These are phyloP conservation scores for Staphylotrichum tortipilum DNA, from an alignment of 495 filamentous ascomycete genomes.

Conservation along the genomic window DNA sequence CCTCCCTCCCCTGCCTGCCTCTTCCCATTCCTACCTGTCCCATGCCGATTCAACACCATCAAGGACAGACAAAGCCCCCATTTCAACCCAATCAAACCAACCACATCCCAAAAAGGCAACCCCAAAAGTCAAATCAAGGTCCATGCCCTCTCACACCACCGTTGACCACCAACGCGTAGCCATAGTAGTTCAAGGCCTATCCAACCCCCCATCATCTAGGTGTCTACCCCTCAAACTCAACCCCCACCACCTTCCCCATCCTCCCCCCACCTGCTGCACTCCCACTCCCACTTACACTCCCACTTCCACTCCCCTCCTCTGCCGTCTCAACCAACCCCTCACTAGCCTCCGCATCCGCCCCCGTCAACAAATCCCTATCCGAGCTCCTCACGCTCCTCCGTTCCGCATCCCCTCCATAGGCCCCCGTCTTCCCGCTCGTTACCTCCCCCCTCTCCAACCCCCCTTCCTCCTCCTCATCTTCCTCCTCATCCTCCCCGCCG, in stretches of 20 bases:
- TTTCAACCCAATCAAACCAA: too few species aligned
- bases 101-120: not conserved
- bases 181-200: too few species aligned
- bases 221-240: conserved; percentile 29
- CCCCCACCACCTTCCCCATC: conserved; percentile 28
- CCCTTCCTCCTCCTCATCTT: conserved; percentile 53
- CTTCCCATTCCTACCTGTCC: not conserved
- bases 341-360: conserved; percentile 62
- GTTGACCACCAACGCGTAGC: not conserved
- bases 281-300: conserved; percentile 17
- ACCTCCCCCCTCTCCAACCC: conserved; percentile 7
- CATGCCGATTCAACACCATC: not conserved
- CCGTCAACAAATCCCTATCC: conserved; percentile 69
- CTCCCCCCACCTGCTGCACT: conserved; percentile 5
- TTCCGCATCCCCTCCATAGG: conserved; percentile 35
- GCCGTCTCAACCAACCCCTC: conserved; percentile 13
- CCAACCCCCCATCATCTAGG: too few species aligned
- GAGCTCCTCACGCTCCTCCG: conserved; percentile 58
- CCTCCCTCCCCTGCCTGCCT: not conserved
- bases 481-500: conserved; percentile 68
- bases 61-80: not conserved
- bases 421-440: conserved; percentile 10
- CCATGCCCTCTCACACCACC: not conserved
- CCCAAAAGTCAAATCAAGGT: not conserved
- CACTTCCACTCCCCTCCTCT: conserved; percentile 13